phyloP scores from a whole-genome alignment of 2,329 filamentous ascomycete genomes.

The Botryotinia globosa region DNA sequence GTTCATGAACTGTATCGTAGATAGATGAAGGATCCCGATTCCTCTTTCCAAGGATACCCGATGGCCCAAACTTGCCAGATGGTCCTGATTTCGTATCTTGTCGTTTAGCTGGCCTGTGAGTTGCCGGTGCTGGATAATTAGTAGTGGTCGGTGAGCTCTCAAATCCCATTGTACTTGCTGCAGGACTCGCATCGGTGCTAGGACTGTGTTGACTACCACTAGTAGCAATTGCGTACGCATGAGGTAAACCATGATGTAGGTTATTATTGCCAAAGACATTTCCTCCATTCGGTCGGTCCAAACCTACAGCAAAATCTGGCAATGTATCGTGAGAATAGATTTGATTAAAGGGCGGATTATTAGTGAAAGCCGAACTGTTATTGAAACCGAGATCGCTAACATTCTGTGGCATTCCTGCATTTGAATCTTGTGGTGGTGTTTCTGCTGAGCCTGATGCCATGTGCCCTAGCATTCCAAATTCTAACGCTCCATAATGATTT shows the following conservation, averaged over 20 bases:
- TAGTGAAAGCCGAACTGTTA: conserved; percentile 34
- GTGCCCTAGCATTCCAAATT: conserved; percentile 94
- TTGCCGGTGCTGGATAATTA: conserved; percentile 26
- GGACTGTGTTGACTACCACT: conserved; percentile 61
- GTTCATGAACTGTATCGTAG: conserved; percentile 85
- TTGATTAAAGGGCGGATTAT: conserved; percentile 46
- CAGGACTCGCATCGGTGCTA: conserved; percentile 62
- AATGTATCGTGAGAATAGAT: conserved; percentile 49
- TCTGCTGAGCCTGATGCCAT: conserved; percentile 92
- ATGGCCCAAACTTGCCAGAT: conserved; percentile 34
- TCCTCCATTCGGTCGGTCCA: conserved; percentile 46
- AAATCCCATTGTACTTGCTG: conserved; percentile 51
- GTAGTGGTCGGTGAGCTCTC: conserved; percentile 53
- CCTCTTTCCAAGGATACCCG: conserved; percentile 47
- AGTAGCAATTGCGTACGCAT: conserved; percentile 63
- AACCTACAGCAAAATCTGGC: conserved; percentile 49
- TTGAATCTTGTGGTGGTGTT: conserved; percentile 65
- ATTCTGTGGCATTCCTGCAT: conserved; percentile 48
- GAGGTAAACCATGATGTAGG: conserved; percentile 57
- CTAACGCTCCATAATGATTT: conserved; percentile 91
- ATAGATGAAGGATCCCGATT: conserved; percentile 75
- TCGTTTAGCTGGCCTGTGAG: conserved; percentile 33
- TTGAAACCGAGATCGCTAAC: conserved; percentile 39
- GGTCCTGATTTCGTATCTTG: conserved; percentile 31
- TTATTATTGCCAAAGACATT: conserved; percentile 46